A percentile compares a stretch with the other conserved stretches of the same genome.
phyloP scores from a whole-genome alignment of 2,329 filamentous ascomycete genomes.

The Penicillium sp. region DNA sequence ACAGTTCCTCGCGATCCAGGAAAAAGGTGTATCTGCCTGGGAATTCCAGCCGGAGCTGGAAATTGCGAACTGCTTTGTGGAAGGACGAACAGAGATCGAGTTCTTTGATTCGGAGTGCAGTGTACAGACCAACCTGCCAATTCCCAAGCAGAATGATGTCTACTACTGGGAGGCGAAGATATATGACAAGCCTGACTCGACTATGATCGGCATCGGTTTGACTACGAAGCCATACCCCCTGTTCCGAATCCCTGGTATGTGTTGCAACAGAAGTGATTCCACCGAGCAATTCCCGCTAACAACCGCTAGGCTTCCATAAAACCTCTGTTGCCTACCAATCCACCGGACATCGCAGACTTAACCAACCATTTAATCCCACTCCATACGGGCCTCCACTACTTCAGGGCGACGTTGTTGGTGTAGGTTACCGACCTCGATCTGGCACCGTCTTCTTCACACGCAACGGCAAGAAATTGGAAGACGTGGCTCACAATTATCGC shows the following conservation, averaged over 20 bases:
- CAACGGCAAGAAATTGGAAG: slow-evolving; percentile 95
- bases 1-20: slow-evolving; percentile 96
- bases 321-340: slow-evolving; percentile 90
- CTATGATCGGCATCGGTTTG: slow-evolving; percentile 85
- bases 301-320: slow-evolving; percentile 75
- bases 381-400: slow-evolving; percentile 80
- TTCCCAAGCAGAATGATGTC: slow-evolving; percentile 98
- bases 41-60: slow-evolving; percentile 99
- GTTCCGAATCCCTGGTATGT: slow-evolving; percentile 85
- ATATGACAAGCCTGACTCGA: slow-evolving; percentile 92
- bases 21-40: slow-evolving; percentile 99
- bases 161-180: slow-evolving; percentile 99
- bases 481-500: slow-evolving; percentile 89
- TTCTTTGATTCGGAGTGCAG: slow-evolving; percentile 98
- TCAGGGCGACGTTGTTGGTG: slow-evolving; percentile 93
- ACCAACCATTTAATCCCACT: slow-evolving; percentile 82
- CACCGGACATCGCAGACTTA: slow-evolving; percentile 79
- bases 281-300: slow-evolving; percentile 10
- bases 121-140: slow-evolving; percentile 92
- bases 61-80: slow-evolving; percentile 98
- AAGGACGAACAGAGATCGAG: slow-evolving; percentile 93
- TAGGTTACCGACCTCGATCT: slow-evolving; percentile 90
- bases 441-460: slow-evolving; percentile 97
- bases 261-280: neutral
- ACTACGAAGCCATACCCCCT: slow-evolving; percentile 95